These are phyloP conservation scores for Cyclospora cayetanensis DNA, from an alignment of 169 alveolate genomes.

Conservation along the genomic window DNA sequence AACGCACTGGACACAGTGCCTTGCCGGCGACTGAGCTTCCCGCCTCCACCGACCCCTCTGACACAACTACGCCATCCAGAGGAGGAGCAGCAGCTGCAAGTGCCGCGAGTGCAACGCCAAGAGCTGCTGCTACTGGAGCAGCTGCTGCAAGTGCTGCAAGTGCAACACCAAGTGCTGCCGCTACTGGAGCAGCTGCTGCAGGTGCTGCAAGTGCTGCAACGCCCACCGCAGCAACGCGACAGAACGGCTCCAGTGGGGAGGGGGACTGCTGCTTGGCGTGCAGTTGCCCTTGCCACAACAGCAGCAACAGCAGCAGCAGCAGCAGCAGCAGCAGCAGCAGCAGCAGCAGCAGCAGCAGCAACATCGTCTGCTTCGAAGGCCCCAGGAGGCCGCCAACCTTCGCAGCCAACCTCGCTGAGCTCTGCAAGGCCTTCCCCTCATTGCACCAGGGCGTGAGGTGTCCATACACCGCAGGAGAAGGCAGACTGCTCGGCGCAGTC, in stretches of 20 bases:
- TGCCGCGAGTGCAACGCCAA: neutral
- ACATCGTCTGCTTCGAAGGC: constrained; percentile 64
- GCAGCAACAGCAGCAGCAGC: constrained; percentile 15
- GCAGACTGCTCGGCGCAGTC: no score
- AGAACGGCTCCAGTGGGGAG: no score
- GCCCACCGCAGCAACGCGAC: neutral
- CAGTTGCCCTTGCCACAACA: constrained; percentile 50
- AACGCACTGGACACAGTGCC: no score
- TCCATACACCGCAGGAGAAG: no score
- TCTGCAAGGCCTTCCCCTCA: constrained; percentile 65
- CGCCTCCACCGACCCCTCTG: no score
- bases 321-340: constrained; percentile 30
- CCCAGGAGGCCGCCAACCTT: constrained; percentile 66
- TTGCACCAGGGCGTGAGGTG: constrained; percentile 66
- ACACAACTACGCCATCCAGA: no score
- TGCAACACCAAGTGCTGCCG: neutral
- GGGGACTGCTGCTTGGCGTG: constrained; percentile 38
- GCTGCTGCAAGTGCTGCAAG: neutral
- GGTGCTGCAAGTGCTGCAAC: neutral
- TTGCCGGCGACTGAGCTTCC: no score
- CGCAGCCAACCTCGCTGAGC: constrained; percentile 46
- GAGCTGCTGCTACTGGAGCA: neutral
- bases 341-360: constrained; percentile 30
- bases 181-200: constrained; percentile 4
- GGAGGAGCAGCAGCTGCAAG: no score